A percentile compares a stretch with the other conserved stretches of the same genome.
Evolutionary conservation across 2,329 filamentous ascomycete genomes (phyloP).

Genomic region (Trichoderma koningiopsis): DNA sequence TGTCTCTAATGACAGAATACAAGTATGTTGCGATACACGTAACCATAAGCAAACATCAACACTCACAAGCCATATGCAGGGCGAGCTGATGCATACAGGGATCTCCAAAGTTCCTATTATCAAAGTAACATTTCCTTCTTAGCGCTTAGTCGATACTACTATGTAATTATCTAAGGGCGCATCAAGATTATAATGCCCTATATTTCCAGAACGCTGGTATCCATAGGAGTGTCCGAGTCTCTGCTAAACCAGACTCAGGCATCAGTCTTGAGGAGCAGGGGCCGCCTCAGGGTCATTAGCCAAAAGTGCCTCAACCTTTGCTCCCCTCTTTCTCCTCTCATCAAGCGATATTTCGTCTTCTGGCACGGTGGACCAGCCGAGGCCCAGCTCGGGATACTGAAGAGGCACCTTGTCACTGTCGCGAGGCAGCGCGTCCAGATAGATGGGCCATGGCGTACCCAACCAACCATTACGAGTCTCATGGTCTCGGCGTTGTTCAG

Average conservation of each 20-base stretch:
- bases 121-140: neutral
- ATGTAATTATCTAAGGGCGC: neutral
- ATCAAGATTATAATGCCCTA: neutral
- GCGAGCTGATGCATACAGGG: neutral
- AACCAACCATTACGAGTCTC: slow-evolving; percentile 40
- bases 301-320: slow-evolving; percentile 36
- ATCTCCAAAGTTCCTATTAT: neutral
- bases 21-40: neutral
- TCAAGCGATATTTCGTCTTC: slow-evolving; percentile 37
- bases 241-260: neutral
- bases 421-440: slow-evolving; percentile 35
- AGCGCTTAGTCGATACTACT: neutral
- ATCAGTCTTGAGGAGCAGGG: slow-evolving; percentile 34
- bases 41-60: neutral
- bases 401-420: slow-evolving; percentile 35
- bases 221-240: neutral
- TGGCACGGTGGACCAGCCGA: slow-evolving; percentile 36
- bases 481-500: slow-evolving; percentile 37
- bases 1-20: neutral
- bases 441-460: slow-evolving; percentile 40
- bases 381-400: slow-evolving; percentile 38
- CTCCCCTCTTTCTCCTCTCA: slow-evolving; percentile 36
- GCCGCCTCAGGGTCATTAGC: slow-evolving; percentile 37
- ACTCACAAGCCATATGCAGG: too few relatives aligned
- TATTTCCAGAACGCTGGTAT: neutral